Evolutionary conservation across 768 basidiomycete genomes (phyloP), one percentile per base, ranked within the genome.

Genomic region (Leccinellum rugosiceps): DNA sequence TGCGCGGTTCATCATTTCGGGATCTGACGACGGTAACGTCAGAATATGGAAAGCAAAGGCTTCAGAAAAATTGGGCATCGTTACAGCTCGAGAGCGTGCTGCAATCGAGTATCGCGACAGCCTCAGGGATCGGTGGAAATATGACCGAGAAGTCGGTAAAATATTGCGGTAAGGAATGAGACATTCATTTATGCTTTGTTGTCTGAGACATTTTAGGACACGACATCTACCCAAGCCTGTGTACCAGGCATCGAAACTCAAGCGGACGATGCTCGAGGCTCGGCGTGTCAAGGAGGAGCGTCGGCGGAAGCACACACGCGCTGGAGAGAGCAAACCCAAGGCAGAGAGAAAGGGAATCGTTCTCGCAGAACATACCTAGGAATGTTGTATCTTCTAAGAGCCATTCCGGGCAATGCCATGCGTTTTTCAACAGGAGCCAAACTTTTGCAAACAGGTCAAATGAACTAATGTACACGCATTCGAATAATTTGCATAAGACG

Each of bases 11-110:
- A 86, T 97, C 34, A 70, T 97, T 9, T 85, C 90, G 2, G 95
- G 94, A 15, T 95, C 94, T 0, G 95, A 97, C 63, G 94, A 97
- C 66, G 94, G 94, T 11, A 97, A 96, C 66, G 89, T 97, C 60
- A 84, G 94, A 53, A 80, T 98, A 67, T 97, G 95, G 95, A 98
- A 98, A 71, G 86, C 92, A 21, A 89, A 90, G 57, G 92, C 95
- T 1, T 88, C 90, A 0, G 94, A 94, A 63, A 95, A 92, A 71
- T 78, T 99, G 34, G 97, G 96, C 9, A 83, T 97, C 28, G 76
- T 98, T 62, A 94, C 92, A 52, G 88, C 92, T 15, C 81, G 94
- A 55, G 96, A 98, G 70, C 83, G 92, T 46, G 91, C 94, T 3
- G 85, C 90, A 9, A 90, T 95, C 61, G 95, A 98, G 72, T 98